Conservation (phyloP, 2,329 filamentous ascomycete genomes). For the Penicillium corylophilum region DNA sequence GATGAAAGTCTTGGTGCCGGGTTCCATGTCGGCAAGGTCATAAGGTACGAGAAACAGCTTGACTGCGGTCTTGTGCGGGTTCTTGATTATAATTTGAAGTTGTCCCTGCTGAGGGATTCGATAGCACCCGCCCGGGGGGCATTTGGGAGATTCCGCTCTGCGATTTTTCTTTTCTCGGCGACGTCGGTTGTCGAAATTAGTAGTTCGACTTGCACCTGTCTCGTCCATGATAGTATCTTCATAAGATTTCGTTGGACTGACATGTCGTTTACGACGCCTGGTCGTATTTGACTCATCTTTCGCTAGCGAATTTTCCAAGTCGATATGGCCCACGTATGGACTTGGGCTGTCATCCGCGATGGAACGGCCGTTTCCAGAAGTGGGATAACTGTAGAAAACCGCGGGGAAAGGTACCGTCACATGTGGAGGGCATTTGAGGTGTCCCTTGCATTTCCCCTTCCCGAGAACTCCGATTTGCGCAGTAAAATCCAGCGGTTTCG, state of each 20-base stretch:
- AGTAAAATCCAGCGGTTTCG: slow-evolving; percentile 85
- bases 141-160: slow-evolving; percentile 59
- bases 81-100: slow-evolving; percentile 95
- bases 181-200: slow-evolving; percentile 40
- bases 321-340: slow-evolving; percentile 91
- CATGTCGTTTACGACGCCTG: slow-evolving; percentile 40
- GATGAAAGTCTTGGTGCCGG: slow-evolving; percentile 93
- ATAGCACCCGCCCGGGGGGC: slow-evolving; percentile 84
- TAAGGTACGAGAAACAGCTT: slow-evolving; percentile 95
- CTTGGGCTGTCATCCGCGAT: slow-evolving; percentile 82
- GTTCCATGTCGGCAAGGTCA: slow-evolving; percentile 86
- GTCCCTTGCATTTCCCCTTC: slow-evolving; percentile 82
- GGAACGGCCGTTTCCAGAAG: slow-evolving; percentile 61
- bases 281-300: slow-evolving; percentile 43
- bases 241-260: slow-evolving; percentile 24
- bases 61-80: slow-evolving; percentile 96
- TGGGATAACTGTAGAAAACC: slow-evolving; percentile 91
- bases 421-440: slow-evolving; percentile 81
- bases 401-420: slow-evolving; percentile 89
- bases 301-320: slow-evolving; percentile 77
- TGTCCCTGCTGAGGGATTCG: slow-evolving; percentile 92
- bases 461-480: slow-evolving; percentile 94
- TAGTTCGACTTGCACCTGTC: slow-evolving; percentile 6
- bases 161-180: slow-evolving; percentile 59
- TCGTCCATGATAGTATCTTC: slow-evolving; percentile 15